Conservation (phyloP, 1,284 basidiomycete species). For the Polyporus tsugae region DNA sequence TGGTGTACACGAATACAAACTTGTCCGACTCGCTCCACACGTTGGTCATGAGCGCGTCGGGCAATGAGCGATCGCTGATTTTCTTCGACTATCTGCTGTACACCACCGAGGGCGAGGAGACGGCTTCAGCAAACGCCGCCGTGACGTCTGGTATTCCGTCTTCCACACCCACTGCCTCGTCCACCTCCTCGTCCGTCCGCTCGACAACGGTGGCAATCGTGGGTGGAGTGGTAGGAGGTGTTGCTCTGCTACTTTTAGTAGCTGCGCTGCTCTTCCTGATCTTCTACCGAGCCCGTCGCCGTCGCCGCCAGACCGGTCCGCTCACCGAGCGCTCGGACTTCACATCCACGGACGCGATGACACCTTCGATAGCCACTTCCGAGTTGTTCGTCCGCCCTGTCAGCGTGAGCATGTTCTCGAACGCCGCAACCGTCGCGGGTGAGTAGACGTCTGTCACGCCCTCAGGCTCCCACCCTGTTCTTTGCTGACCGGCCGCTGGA, state of each 20-base stretch:
- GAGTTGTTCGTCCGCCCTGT: background rate
- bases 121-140: background rate
- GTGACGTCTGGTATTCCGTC: background rate
- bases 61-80: conserved; percentile 20
- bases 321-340: background rate
- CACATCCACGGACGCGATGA: background rate
- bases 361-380: too few species aligned
- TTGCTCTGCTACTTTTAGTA: background rate
- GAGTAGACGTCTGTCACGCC: background rate
- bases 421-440: background rate
- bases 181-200: background rate
- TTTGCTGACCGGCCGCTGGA: background rate
- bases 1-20: conserved; percentile 39
- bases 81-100: conserved; percentile 36
- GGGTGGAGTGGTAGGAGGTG: background rate
- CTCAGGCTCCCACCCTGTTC: background rate
- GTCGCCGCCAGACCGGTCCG: background rate
- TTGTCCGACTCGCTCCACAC: conserved; percentile 29
- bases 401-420: background rate
- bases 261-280: background rate
- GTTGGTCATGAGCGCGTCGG: conserved; percentile 22
- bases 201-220: background rate
- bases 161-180: background rate
- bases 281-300: background rate
- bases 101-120: background rate